Evolutionary conservation across 2,329 filamentous ascomycete genomes (phyloP), one percentile per base, ranked within the genome.

Genomic region (Xylariaceae sp.): DNA sequence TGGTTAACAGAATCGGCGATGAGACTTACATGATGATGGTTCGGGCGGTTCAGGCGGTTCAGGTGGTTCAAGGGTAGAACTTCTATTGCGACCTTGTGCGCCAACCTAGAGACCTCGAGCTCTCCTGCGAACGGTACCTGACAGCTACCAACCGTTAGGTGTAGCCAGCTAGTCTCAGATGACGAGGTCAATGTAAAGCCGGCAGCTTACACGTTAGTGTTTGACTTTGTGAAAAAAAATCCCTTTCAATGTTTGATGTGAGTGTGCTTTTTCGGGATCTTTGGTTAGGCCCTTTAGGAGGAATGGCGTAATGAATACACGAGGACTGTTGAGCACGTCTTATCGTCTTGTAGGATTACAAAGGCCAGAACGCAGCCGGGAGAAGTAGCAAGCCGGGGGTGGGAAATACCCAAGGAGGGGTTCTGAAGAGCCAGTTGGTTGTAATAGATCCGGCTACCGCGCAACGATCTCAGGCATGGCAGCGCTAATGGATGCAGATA

Each of bases 11-110:
- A 32, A 7, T 45, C n/a, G 19, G 8, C 34, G n/a, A 30, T 12
- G 19, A 9, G 19, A 49, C 59, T 57, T 59, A 73, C 71, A 73
- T 73, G 56, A 57, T 72, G 51, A 31, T 35, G 41, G 19, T 19
- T 19, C 19, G 19, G 19, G 19, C 19, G 19, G 19, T 19, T 19
- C 19, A 2, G 19, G 19, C 19, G 19, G 19, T 19, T 19, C 19
- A 19, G 19, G 19, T 19, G 19, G 46, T 50, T 39, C 3, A 40
- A 35, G 39, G 41, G 39, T n/a, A 54, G 34, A 34, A 27, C 43
- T n/a, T 41, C 40, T 54, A 57, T 32, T 44, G 42, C 32, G 44
- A 27, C 40, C 48, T 50, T 50, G 46, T 42, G n/a, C 32, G 49
- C 37, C 7, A 6, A 6, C 41, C 39, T 30, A 8, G 30, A 46